Percentiles rank a stretch among this genome's conserved stretches.
phyloP scores from a whole-genome alignment of 2,329 filamentous ascomycete species.

The Cylindrodendrum hubeiense region DNA sequence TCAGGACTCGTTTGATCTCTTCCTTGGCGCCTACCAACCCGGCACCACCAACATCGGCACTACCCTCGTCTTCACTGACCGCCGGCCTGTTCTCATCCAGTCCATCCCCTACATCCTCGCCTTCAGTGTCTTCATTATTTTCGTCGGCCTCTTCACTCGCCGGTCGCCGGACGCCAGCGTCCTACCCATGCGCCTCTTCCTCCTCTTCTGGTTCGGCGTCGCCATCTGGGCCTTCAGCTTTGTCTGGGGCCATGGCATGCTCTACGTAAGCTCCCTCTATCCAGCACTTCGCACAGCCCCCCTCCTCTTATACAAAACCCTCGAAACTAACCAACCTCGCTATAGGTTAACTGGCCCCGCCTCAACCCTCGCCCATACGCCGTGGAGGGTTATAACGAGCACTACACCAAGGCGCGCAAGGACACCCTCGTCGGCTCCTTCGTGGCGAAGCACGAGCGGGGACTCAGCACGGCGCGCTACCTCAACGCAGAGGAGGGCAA shows the following conservation, averaged over 20 bases:
- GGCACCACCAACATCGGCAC: constrained; percentile 78
- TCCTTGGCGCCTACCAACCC: constrained; percentile 88
- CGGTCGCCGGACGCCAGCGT: constrained; percentile 78
- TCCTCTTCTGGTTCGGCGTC: constrained; percentile 80
- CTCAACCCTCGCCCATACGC: constrained; percentile 90
- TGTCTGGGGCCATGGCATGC: constrained; percentile 85
- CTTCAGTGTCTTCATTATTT: constrained; percentile 85
- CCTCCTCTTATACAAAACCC: neutral
- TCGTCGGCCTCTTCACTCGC: constrained; percentile 80
- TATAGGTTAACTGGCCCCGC: constrained; percentile 96
- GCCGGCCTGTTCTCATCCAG: constrained; percentile 88
- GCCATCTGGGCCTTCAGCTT: constrained; percentile 81
- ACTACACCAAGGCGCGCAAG: constrained; percentile 84
- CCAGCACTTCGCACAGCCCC: neutral
- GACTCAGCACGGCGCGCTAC: constrained; percentile 84
- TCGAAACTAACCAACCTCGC: constrained; percentile 24
- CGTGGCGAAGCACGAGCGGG: constrained; percentile 78
- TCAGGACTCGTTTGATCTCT: constrained; percentile 96
- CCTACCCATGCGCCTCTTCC: constrained; percentile 86
- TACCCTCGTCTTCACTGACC: constrained; percentile 83
- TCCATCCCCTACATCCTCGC: constrained; percentile 92
- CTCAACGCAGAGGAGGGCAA: constrained; percentile 95
- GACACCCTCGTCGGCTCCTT: constrained; percentile 85
- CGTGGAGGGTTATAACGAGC: constrained; percentile 88
- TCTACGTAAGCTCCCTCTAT: constrained; percentile 79